phyloP scores from a whole-genome alignment of 1,139 yeast genomes.

The Yueomyces sp. region DNA sequence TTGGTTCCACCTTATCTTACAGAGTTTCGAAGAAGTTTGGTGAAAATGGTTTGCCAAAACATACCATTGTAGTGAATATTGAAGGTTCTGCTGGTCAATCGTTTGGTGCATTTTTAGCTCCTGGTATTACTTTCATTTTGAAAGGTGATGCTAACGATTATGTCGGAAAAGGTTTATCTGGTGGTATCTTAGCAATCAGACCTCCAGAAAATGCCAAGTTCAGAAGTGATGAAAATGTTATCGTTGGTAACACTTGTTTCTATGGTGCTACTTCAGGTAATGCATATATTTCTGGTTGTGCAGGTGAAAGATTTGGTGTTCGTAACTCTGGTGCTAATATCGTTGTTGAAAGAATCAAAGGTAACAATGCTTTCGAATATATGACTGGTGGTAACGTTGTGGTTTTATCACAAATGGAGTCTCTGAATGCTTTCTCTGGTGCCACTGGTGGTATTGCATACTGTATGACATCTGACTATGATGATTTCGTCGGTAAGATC shows the following conservation, averaged over 20 bases:
- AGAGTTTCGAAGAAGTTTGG: conserved; percentile 90
- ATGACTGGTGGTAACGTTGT: conserved; percentile 99
- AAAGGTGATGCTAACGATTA: conserved; percentile 98
- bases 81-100: conserved; percentile 97
- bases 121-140: conserved; percentile 88
- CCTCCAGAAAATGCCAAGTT: conserved; percentile 78
- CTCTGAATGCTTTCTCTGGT: conserved; percentile 92
- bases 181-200: conserved; percentile 84
- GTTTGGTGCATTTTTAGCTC: conserved; percentile 93
- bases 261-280: conserved; percentile 96
- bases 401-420: conserved; percentile 81
- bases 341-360: conserved; percentile 85
- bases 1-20: conserved; percentile 90
- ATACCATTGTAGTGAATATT: conserved; percentile 85
- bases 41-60: conserved; percentile 87
- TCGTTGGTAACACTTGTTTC: conserved; percentile 94
- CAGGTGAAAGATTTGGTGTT: conserved; percentile 96
- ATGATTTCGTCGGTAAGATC: conserved; percentile 73
- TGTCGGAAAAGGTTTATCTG: conserved; percentile 94
- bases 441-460: conserved; percentile 99
- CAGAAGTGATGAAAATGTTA: conserved; percentile 92
- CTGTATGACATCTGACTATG: conserved; percentile 81
- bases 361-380: conserved; percentile 98
- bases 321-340: conserved; percentile 98
- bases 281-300: conserved; percentile 91